Evolutionary conservation across 805 yeast species (phyloP).

Genomic region (Kodamaea hsintzibuensis): DNA sequence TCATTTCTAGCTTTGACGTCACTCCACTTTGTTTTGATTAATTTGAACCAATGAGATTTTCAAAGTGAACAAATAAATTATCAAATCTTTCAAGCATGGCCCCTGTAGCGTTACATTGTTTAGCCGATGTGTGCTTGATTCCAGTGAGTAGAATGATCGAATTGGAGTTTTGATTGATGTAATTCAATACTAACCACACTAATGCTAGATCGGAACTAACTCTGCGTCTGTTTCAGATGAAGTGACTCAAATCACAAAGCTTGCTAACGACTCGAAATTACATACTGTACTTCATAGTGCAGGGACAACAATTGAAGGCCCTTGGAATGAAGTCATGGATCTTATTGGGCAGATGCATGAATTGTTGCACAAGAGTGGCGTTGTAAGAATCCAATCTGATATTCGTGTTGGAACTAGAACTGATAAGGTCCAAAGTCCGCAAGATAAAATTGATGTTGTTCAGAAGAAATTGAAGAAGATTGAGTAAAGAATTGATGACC

Average conservation of each 20-base stretch:
- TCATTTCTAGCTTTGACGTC: neutral
- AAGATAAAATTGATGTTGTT: constrained; percentile 70
- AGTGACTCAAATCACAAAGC: constrained; percentile 66
- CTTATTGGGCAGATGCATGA: constrained; percentile 79
- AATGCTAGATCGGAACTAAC: constrained; percentile 66
- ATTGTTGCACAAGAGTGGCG: constrained; percentile 67
- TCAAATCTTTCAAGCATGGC: constrained; percentile 2
- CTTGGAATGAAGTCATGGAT: constrained; percentile 86
- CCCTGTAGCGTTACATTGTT: constrained; percentile 49
- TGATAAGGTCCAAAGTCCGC: constrained; percentile 71
- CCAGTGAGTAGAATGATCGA: constrained; percentile 60
- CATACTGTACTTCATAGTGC: constrained; percentile 82
- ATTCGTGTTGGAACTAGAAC: constrained; percentile 84
- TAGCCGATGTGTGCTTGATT: constrained; percentile 83
- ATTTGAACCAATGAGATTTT: neutral
- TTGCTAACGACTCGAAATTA: constrained; percentile 62
- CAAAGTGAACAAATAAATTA: neutral
- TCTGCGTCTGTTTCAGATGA: constrained; percentile 80
- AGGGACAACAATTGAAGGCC: constrained; percentile 89
- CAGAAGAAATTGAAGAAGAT: constrained; percentile 41
- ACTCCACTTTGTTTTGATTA: neutral
- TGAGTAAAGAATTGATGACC: neutral
- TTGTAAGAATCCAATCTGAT: constrained; percentile 80
- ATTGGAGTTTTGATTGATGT: too few species aligned
- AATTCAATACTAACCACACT: constrained; percentile 11